Evolutionary conservation across 2,329 filamentous ascomycete genomes (phyloP), one percentile per base, ranked within the genome.

Genomic region (Xylaria sp.): DNA sequence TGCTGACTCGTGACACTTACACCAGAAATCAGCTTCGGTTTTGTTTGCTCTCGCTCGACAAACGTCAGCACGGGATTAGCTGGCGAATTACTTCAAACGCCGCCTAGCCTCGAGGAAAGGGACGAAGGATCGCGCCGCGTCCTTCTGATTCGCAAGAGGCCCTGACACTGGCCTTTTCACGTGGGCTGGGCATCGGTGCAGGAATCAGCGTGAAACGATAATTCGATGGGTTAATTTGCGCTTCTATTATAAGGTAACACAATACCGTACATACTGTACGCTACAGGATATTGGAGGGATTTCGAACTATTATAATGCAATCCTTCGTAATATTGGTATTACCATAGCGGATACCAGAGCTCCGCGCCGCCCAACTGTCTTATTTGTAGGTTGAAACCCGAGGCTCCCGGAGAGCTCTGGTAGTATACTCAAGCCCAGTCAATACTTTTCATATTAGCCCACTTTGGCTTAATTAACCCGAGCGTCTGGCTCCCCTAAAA

Each of bases 381-480:
- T 18, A 46, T 59, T 63, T 41, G 48, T 37, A 65, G 41, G 31
- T 10, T 39, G 34, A n/a, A 62, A 41, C 58, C 56, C 58, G 62
- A 68, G 31, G 60, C 41, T 51, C 50, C 60, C 65, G 61, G 61
- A 54, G 34, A 25, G 55, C 60, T 57, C 46, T 58, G 18, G 41
- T 46, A 4, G n/a, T 37, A 41, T 18, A 25, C 41, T 44, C 64
- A 58, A 46, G 44, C 15, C 55, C 31, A 56, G 57, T 57, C 55
- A 25, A 69, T 54, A 23, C 20, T 39, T 50, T 51, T 37, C 34
- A 37, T 37, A 9, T 37, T 50, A 63, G 39, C 55, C 66, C 55
- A 59, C 20, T 62, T 65, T 31, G 60, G 44, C 60, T 66, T 55
- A 60, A 69, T 65, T 59, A 66, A 66, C 68, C 70, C 70, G 65